Base-by-base conservation (phyloP, 1,284 basidiomycete genomes). In the Pseudozyma tsukubaensis region DNA sequence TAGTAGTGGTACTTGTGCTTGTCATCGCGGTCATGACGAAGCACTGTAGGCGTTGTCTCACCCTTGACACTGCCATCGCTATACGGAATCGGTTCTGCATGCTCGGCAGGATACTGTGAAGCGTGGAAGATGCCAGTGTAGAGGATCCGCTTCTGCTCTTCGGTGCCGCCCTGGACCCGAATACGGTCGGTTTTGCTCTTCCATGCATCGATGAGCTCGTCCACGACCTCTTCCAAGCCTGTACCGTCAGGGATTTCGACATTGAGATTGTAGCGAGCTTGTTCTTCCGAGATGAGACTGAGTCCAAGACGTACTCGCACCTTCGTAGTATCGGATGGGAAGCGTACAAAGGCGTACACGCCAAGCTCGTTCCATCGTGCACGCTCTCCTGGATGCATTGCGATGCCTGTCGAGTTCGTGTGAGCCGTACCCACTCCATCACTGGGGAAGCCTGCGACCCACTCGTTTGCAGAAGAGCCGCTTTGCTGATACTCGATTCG, bases 201-300 rank as follows among this genome's bases (percentile, higher is more conserved):
- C 92, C 92, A 94, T 4, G 86, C 87, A 1, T 83, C 76, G n/a
- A 91, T 88, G 3, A 90, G 90, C 24, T 59, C 66, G 4, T 83
- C 80, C 1, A 89, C 90, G 0, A 92, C 93, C 49, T 88, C 81
- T 74, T 92, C 91, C 6, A 94, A 84, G 0, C 85, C 71, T 45
- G 86, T 87, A 0, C 87, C 88, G 70, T 84, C 63, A 11, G 55
- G 58, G 18, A 86, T 75, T 61, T 86, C 86, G 21, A 80, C 73
- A 36, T 92, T 89, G 0, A 86, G 89, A 88, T 76, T 92, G 86
- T 86, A 92, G 47, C 90, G 85, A 0, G 92, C 92, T 77, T 93
- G 92, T 8, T 90, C 89, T 14, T 90, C 85, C 0, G 91, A 92
- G 66, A 94, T 91, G 79, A 93, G 92, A 11, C 91, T 92, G 10